phyloP scores from a whole-genome alignment of 169 alveolate genomes.

The Plasmodium vinckei region DNA sequence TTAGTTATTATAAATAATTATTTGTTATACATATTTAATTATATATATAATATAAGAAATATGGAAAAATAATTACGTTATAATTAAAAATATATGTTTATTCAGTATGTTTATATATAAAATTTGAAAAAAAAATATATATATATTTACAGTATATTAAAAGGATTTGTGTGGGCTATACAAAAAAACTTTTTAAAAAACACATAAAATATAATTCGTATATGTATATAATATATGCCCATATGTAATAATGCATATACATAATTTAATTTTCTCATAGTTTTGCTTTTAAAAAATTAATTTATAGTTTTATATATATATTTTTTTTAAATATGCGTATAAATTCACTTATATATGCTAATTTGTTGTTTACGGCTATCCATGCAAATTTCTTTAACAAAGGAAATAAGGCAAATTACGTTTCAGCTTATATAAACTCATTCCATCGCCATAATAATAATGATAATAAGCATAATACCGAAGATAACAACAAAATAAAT shows the following conservation, averaged over 20 bases:
- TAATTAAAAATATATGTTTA: too few relatives aligned
- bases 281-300: background rate
- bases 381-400: constrained; percentile 37
- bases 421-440: constrained; percentile 23
- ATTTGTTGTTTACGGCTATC: constrained; percentile 45
- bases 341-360: constrained; percentile 18
- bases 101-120: too few relatives aligned
- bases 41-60: too few relatives aligned
- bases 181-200: too few relatives aligned
- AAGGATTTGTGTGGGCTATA: too few relatives aligned
- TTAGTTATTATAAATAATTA: too few relatives aligned
- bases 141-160: too few relatives aligned
- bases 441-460: background rate
- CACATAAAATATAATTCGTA: too few relatives aligned
- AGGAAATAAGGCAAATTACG: constrained; percentile 32
- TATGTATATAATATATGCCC: background rate
- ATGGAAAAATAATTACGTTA: too few relatives aligned
- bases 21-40: too few relatives aligned
- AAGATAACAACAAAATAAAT: background rate
- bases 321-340: constrained; percentile 54
- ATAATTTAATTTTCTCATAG: background rate
- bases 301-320: background rate
- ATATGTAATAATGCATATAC: background rate
- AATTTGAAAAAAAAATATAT: too few relatives aligned
- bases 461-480: background rate